Conservation (phyloP, 768 basidiomycete species). For the Leccinum rimulosum region DNA sequence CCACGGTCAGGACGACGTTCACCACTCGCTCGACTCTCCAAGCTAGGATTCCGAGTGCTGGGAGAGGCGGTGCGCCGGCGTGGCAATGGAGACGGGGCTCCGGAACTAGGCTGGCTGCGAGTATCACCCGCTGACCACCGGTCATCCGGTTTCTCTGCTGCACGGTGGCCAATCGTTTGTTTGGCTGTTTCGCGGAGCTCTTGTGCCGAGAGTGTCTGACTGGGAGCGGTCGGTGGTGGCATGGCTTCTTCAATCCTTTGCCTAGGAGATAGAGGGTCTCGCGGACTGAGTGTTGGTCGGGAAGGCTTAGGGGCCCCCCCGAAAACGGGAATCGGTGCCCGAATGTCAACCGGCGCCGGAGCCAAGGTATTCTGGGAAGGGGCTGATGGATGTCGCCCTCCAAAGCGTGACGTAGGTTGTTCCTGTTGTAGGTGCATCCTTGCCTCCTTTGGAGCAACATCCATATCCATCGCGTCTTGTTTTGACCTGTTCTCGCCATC, state of each 20-base stretch:
- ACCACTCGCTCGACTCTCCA: constrained; percentile 70
- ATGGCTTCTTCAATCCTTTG: constrained; percentile 49
- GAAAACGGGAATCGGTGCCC: constrained; percentile 12
- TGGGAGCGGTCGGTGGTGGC: constrained; percentile 77
- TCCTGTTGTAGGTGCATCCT: constrained; percentile 24
- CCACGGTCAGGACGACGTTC: constrained; percentile 59
- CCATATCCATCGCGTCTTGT: constrained; percentile 38
- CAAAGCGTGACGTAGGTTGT: constrained; percentile 18
- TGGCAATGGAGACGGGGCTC: constrained; percentile 50
- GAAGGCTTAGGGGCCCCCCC: constrained; percentile 22
- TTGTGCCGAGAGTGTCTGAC: constrained; percentile 75
- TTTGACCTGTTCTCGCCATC: constrained; percentile 30
- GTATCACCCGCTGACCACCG: constrained; percentile 35
- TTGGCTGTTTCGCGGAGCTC: constrained; percentile 80
- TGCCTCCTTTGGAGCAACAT: constrained; percentile 27
- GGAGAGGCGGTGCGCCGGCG: constrained; percentile 68
- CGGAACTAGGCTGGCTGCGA: constrained; percentile 50
- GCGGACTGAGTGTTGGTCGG: constrained; percentile 23
- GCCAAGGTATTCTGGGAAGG: constrained; percentile 15
- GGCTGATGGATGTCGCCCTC: constrained; percentile 14
- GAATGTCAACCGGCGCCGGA: constrained; percentile 16
- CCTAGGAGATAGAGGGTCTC: constrained; percentile 41
- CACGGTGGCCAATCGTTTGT: constrained; percentile 49
- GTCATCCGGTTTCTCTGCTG: constrained; percentile 41
- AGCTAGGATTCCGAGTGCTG: constrained; percentile 61